A percentile compares a stretch with the other conserved stretches of the same genome.
Conservation (phyloP, 139 green algal species). For the Ulvella scutata region DNA sequence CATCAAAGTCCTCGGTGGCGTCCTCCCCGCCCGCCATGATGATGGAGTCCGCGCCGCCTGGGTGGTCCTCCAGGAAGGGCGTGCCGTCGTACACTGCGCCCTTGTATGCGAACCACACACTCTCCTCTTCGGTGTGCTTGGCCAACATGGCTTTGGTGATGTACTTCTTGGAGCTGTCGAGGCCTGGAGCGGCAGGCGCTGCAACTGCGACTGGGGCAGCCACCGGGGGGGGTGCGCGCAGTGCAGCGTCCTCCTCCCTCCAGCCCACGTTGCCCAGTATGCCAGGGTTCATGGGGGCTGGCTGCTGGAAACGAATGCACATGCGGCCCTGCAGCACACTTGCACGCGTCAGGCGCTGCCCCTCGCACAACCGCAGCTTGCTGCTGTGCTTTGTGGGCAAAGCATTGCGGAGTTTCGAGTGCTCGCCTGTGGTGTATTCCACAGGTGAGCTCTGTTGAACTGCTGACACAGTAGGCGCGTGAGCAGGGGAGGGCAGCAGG, state of each 20-base stretch:
- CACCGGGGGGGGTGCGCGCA: no score
- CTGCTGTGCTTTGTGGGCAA: no score
- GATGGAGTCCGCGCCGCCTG: slow-evolving; percentile 28
- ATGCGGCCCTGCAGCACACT: slow-evolving; percentile 29
- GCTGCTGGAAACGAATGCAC: slow-evolving; percentile 69
- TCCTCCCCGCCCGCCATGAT: slow-evolving; percentile 15
- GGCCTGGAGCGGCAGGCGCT: not conserved
- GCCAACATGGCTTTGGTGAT: slow-evolving; percentile 27
- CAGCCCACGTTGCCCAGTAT: slow-evolving; percentile 37
- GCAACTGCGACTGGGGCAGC: not conserved
- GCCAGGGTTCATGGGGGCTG: slow-evolving; percentile 40
- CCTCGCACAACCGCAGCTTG: no score
- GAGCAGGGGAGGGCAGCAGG: not conserved
- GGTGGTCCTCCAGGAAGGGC: slow-evolving; percentile 41
- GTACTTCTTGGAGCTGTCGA: slow-evolving; percentile 8
- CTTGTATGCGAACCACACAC: slow-evolving; percentile 31
- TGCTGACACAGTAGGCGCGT: no score
- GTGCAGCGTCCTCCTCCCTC: slow-evolving; percentile 31
- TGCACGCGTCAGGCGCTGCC: no score
- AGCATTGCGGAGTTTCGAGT: no score
- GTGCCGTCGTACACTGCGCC: slow-evolving; percentile 48
- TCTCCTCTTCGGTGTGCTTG: slow-evolving; percentile 28
- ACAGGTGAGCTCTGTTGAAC: no score
- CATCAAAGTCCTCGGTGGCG: slow-evolving; percentile 16
- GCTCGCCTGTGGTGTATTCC: no score